Base-by-base conservation (phyloP, 768 basidiomycete species). In the Leccinum subgranulosum region DNA sequence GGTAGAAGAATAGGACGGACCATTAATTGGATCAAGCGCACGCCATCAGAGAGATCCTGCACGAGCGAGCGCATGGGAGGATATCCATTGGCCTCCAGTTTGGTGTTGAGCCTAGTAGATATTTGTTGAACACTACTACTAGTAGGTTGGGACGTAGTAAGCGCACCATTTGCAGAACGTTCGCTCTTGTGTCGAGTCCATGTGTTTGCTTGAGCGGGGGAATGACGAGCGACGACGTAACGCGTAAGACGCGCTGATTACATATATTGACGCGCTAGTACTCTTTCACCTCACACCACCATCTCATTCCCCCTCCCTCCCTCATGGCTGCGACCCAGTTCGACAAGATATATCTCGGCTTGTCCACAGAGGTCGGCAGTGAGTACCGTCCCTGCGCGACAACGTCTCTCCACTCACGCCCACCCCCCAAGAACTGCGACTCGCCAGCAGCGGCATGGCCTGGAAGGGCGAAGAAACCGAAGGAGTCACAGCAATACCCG, bases 11-110 rank as follows among this genome's bases (percentile, higher is more conserved):
- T 43, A 46, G 2, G 45, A 67, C 78, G 61, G 59, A 92, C 94
- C 89, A 92, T 93, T 33, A 99, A 81, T 70, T 98, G 95, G 60
- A 98, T 97, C 43, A 99, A 81, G 60, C 91, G 86, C 19, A 97
- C 94, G 33, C 97, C 97, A 76, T 98, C 95, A 6, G 89, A 92
- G 53, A 98, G 84, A 78, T 98, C 97, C 54, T 82, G 81, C 27
- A 93, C 88, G 6, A 99, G 82, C 51, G 94, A 93, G 10, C 79
- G 80, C 92, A 99, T 95, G 12, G 92, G 84, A 6, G 90, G 88
- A 66, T 94, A 84, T 58, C 87, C 88, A 61, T 89, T 81, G 4
- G 83, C 78, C 69, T 98, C 94, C 29, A 99, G 82, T 70, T 96
- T 95, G 9, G 94, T 92, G 67, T 98, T 99, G 58, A 98, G 79